Percentiles rank a stretch among this genome's conserved stretches.
These are phyloP conservation scores for Metarhizium guizhouense DNA, from an alignment of 2,329 filamentous ascomycete species.

Conservation along the genomic window DNA sequence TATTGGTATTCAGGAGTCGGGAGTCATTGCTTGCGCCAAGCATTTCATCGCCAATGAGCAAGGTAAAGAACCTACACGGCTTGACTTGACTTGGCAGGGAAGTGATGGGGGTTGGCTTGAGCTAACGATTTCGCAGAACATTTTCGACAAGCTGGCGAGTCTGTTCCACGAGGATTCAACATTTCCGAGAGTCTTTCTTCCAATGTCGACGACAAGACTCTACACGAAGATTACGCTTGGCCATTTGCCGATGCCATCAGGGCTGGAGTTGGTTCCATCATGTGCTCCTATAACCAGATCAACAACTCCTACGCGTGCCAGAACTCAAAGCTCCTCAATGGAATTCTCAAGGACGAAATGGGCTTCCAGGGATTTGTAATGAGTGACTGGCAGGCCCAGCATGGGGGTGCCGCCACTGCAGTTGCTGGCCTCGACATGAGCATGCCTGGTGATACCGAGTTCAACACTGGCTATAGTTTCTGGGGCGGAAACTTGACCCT, in stretches of 20 bases:
- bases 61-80: slow-evolving; percentile 17
- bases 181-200: slow-evolving; percentile 51
- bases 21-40: slow-evolving; percentile 77
- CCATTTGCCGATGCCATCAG: slow-evolving; percentile 66
- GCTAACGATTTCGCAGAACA: slow-evolving; percentile 39
- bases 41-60: slow-evolving; percentile 70
- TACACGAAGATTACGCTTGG: slow-evolving; percentile 72
- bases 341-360: slow-evolving; percentile 68
- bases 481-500: slow-evolving; percentile 86
- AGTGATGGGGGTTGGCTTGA: not conserved
- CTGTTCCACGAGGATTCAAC: slow-evolving; percentile 44
- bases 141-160: slow-evolving; percentile 56
- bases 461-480: slow-evolving; percentile 63
- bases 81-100: not conserved
- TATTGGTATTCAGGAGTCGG: slow-evolving; percentile 71
- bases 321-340: slow-evolving; percentile 68
- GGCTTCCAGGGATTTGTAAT: slow-evolving; percentile 76
- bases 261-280: slow-evolving; percentile 54
- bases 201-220: slow-evolving; percentile 62
- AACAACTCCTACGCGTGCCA: slow-evolving; percentile 78
- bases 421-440: slow-evolving; percentile 73
- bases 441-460: slow-evolving; percentile 79
- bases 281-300: slow-evolving; percentile 67
- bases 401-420: slow-evolving; percentile 57
- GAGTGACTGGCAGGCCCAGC: slow-evolving; percentile 74